Evolutionary conservation across 495 filamentous ascomycete species (phyloP).

Genomic region (Penicillium simplicissimum): DNA sequence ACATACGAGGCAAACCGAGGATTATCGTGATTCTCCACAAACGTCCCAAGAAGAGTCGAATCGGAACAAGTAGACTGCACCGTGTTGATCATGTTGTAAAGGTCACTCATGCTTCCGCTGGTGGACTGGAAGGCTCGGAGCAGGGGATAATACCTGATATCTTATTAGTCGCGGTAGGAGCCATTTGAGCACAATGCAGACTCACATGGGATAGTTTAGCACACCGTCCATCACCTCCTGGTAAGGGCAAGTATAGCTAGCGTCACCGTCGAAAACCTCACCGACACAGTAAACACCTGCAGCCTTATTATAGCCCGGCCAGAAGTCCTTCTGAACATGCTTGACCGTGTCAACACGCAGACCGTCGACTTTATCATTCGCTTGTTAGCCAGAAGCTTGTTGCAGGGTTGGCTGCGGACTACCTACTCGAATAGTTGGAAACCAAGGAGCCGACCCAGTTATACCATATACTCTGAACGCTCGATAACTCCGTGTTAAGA

Average conservation of each 20-base stretch:
- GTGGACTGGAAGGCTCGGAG: conserved; percentile 62
- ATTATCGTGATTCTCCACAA: conserved; percentile 81
- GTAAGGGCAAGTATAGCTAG: conserved; percentile 62
- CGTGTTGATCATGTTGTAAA: conserved; percentile 59
- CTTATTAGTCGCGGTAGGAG: neutral
- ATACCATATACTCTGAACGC: conserved; percentile 60
- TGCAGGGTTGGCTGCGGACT: neutral
- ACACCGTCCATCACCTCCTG: conserved; percentile 61
- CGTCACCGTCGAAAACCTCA: conserved; percentile 66
- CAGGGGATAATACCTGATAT: conserved; percentile 54
- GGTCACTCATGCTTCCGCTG: conserved; percentile 55
- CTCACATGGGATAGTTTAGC: conserved; percentile 62
- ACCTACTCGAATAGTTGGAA: conserved; percentile 60
- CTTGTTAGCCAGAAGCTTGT: neutral
- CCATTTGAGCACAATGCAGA: neutral
- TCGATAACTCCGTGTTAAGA: conserved; percentile 60
- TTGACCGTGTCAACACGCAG: conserved; percentile 75
- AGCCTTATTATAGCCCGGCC: conserved; percentile 59
- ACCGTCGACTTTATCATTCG: conserved; percentile 58
- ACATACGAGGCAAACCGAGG: conserved; percentile 61
- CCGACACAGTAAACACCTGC: conserved; percentile 72
- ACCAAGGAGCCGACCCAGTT: conserved; percentile 67
- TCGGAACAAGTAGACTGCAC: conserved; percentile 59
- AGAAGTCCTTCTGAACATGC: conserved; percentile 72
- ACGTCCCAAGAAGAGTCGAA: conserved; percentile 66